These are phyloP conservation scores for Debaryomyces fabryi DNA, from an alignment of 1,139 yeast genomes.

Conservation along the genomic window DNA sequence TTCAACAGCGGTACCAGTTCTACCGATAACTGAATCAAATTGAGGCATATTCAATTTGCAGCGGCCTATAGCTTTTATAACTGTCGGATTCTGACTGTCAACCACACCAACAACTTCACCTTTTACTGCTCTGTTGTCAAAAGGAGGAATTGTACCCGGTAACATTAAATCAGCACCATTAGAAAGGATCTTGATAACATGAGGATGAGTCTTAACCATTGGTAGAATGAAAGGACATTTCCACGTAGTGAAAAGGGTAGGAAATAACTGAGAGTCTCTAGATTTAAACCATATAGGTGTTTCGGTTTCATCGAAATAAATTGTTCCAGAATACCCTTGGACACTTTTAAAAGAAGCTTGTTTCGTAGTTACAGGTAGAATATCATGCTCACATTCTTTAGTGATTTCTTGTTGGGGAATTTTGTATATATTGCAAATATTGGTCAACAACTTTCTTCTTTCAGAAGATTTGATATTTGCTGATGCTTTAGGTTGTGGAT, in stretches of 20 bases:
- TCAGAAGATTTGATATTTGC: conserved; percentile 85
- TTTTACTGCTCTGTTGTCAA: conserved; percentile 47
- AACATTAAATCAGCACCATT: conserved; percentile 91
- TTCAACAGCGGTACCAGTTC: conserved; percentile 69
- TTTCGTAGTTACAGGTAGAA: conserved; percentile 65
- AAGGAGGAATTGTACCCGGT: conserved; percentile 86
- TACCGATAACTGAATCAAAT: conserved; percentile 50
- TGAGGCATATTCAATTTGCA: conserved; percentile 55
- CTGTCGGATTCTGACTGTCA: conserved; percentile 58
- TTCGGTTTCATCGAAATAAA: conserved; percentile 65
- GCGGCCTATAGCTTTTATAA: conserved; percentile 75
- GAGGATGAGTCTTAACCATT: conserved; percentile 67
- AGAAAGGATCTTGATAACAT: conserved; percentile 62
- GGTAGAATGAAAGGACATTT: conserved; percentile 67
- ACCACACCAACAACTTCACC: conserved; percentile 77
- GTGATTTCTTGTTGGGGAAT: conserved; percentile 48
- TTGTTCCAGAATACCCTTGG: conserved; percentile 58
- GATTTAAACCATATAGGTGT: conserved; percentile 74
- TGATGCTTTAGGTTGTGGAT: conserved; percentile 67
- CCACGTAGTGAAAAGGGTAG: conserved; percentile 79
- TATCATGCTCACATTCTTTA: conserved; percentile 46
- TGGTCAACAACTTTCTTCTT: conserved; percentile 58
- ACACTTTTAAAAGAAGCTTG: conserved; percentile 65
- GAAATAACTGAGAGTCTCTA: conserved; percentile 59
- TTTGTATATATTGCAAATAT: conserved; percentile 48